A percentile compares a stretch with the other conserved stretches of the same genome.
These are phyloP conservation scores for Strigomonas culicis DNA, from an alignment of 208 protist genomes.

Conservation along the genomic window DNA sequence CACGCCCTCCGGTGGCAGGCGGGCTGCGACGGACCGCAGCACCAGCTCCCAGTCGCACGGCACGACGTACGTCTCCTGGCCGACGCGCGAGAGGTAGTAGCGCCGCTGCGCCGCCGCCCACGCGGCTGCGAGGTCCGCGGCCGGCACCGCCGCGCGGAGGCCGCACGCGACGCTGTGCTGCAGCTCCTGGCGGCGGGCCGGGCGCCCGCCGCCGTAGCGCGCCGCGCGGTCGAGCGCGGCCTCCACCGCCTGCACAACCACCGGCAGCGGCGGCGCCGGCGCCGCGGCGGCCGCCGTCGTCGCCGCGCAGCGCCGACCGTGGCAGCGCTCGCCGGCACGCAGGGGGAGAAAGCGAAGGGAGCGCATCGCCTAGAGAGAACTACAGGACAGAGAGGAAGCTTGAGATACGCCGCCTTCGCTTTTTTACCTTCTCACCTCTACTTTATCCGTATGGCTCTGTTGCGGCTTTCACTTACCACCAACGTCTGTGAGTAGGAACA, in stretches of 20 bases:
- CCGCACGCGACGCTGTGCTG: neutral
- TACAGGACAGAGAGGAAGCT: no score
- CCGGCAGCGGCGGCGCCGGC: no score
- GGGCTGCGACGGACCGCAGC: conserved; percentile 23
- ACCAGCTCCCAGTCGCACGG: conserved; percentile 46
- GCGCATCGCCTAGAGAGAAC: no score
- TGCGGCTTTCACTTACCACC: neutral
- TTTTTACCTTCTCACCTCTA: no score
- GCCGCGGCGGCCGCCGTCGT: no score
- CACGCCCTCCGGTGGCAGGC: conserved; percentile 61
- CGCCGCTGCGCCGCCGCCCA: neutral
- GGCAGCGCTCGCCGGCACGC: no score
- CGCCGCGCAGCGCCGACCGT: no score
- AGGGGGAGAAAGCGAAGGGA: no score
- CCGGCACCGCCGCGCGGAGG: neutral
- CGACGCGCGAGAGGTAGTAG: neutral
- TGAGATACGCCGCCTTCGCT: no score
- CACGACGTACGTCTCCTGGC: conserved; percentile 13
- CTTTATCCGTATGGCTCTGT: no score
- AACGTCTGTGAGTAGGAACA: neutral
- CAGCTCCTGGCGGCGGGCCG: neutral
- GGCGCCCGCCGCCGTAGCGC: neutral
- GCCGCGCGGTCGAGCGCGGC: no score
- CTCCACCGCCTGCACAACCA: no score
- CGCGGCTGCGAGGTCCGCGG: conserved; percentile 2